phyloP scores from a whole-genome alignment of 2,329 filamentous ascomycete species.

The Chalara sp. region DNA sequence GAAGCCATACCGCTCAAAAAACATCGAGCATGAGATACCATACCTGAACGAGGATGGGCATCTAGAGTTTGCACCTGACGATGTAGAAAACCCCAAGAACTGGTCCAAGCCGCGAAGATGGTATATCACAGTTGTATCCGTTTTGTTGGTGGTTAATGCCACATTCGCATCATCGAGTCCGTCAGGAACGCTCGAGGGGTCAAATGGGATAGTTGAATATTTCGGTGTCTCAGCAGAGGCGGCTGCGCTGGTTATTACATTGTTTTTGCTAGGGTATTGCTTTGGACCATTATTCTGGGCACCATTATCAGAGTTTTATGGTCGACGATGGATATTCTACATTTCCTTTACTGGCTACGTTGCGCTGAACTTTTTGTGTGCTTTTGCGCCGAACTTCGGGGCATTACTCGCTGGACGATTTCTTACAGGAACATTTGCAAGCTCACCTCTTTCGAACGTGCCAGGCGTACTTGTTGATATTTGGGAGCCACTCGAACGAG shows the following conservation, averaged over 20 bases:
- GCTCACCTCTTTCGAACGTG: constrained; percentile 53
- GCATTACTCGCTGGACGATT: constrained; percentile 60
- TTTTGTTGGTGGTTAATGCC: constrained; percentile 34
- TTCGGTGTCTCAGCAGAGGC: constrained; percentile 32
- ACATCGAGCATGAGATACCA: constrained; percentile 8
- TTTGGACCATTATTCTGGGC: constrained; percentile 39
- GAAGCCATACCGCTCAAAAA: constrained; percentile 21
- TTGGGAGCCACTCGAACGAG: constrained; percentile 45
- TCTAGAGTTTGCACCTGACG: constrained; percentile 35
- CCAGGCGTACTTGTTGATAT: constrained; percentile 58
- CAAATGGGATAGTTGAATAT: constrained; percentile 27
- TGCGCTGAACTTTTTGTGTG: constrained; percentile 54
- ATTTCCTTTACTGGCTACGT: constrained; percentile 50
- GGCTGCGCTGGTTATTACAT: constrained; percentile 34
- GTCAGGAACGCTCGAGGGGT: constrained; percentile 30
- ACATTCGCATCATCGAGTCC: constrained; percentile 36
- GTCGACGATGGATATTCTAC: constrained; percentile 52
- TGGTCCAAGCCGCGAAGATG: constrained; percentile 30
- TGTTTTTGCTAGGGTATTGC: constrained; percentile 39
- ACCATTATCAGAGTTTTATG: constrained; percentile 45
- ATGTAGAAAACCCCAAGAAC: constrained; percentile 37
- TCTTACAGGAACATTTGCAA: constrained; percentile 56
- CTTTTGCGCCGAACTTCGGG: constrained; percentile 49
- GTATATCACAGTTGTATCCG: constrained; percentile 32
- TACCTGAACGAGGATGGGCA: constrained; percentile 17